Evolutionary conservation across 2,329 filamentous ascomycete genomes (phyloP), one percentile per base, ranked within the genome.

Genomic region (Lecanoromycetidae sp.): DNA sequence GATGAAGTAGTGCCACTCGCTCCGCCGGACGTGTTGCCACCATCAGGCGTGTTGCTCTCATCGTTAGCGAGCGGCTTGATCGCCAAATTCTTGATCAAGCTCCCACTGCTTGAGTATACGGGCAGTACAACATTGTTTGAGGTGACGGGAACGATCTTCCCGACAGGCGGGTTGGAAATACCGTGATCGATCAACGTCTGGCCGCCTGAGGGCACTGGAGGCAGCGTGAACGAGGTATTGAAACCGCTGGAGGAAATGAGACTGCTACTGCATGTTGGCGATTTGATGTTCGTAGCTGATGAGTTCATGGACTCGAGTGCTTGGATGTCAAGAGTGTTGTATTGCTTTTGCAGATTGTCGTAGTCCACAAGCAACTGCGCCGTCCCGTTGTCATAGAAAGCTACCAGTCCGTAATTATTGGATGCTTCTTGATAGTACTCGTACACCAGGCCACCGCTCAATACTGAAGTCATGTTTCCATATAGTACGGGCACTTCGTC

Each of bases 171-270:
- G 9, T 48, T 41, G 27, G 48, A 23, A 51, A 94, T 76, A 52
- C 90, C 88, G 40, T 82, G 77, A 55, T 84, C 71, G 60, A 95
- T 90, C 58, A 94, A 71, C 37, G 75, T 71, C 51, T 80, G 71
- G 32, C 79, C 80, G 54, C 80, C 83, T 3, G 75, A 69, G 10
- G 87, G 87, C 5, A 77, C 71, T 3, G 59, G 66, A 39, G 83
- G 88, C 48, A 94, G 69, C 37, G 80, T 81, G 69, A 94, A 96
- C 71, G 86, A 82, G 63, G 69, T 80, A 65, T 75, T 76, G 71
- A 94, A 94, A 52, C 72, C 75, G 27, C 56, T 52, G 50, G 73
- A 66, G 54, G 69, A 73, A 66, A 95, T 88, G 45, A 94, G 70
- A 51, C 69, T 73, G 26, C 71, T 50, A 53, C 67, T 68, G 71